Evolutionary conservation across 2,329 filamentous ascomycete genomes (phyloP), one percentile per base, ranked within the genome.

Genomic region (Chaetomiaceae sp.): DNA sequence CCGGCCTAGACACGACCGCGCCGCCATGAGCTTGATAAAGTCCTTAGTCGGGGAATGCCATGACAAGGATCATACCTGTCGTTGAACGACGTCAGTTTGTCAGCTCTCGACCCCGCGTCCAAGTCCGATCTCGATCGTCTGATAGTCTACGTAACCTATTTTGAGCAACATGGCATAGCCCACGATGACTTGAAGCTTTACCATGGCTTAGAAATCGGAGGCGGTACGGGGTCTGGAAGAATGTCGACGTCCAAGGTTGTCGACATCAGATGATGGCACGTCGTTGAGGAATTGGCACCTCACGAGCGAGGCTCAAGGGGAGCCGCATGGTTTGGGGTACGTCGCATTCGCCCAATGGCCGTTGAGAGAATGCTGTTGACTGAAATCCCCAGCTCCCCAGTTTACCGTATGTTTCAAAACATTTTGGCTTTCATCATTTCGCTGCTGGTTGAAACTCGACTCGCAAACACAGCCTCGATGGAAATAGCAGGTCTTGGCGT

Each of bases 351-450:
- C 62, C 61, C 9, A 63, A 64, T 63, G 34, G 31, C 15, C 3
- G 19, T 43, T 25, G n/a, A 57, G 57, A 61, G 52, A 61, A 62
- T 62, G 42, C 52, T 58, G 63, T 62, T 64, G 60, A 61, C 63
- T 64, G 55, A 59, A 57, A 55, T 57, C 37, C 45, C 12, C 15
- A 38, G 9, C 27, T 31, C 9, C n/a, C n/a, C n/a, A 12, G 9
- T 31, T 31, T 31, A 11, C 27, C 9, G 25, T 27, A 27, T 27
- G 51, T 56, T 52, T 59, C 51, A 54, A 42, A 40, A 22, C 29
- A 33, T 33, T 47, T 31, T 9, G 27, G 9, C 25, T 29, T 46
- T 48, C 37, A 42, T 50, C 25, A 11, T 31, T 12, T 12, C 27
- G 8, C 3, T 31, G 9, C 27, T 12, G 14, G 9, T 7, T 27